Evolutionary conservation across 2,329 filamentous ascomycete species (phyloP).

Genomic region (Pochonia chlamydosporia): DNA sequence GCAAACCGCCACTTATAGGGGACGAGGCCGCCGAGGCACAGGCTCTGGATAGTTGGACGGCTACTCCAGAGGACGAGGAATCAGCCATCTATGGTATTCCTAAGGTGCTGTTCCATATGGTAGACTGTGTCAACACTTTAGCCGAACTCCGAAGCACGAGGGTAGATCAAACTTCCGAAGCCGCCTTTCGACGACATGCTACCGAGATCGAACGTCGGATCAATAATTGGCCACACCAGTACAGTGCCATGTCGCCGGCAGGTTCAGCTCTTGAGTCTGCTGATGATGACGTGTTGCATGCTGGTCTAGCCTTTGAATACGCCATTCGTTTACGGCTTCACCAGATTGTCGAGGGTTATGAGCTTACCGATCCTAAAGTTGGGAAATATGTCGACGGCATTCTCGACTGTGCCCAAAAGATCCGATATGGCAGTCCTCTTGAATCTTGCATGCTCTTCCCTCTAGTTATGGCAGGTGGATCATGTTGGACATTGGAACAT

Average conservation of each 20-base stretch:
- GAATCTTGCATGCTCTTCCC: constrained; percentile 35
- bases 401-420: constrained; percentile 28
- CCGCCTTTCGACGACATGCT: constrained; percentile 22
- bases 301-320: constrained; percentile 33
- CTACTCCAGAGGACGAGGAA: constrained; percentile 23
- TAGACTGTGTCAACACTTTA: constrained; percentile 26
- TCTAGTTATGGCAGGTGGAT: constrained; percentile 34
- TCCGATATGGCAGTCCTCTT: constrained; percentile 35
- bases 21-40: constrained; percentile 22
- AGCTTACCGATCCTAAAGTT: constrained; percentile 26
- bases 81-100: constrained; percentile 29
- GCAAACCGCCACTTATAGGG: constrained; percentile 26
- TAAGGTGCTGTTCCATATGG: constrained; percentile 27
- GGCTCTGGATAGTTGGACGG: constrained; percentile 19
- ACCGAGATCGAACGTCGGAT: constrained; percentile 27
- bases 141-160: constrained; percentile 26
- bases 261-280: constrained; percentile 14
- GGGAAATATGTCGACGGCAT: constrained; percentile 26
- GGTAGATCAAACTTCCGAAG: constrained; percentile 23
- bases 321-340: constrained; percentile 36
- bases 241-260: constrained; percentile 18
- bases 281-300: constrained; percentile 25
- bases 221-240: constrained; percentile 29
- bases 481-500: constrained; percentile 29
- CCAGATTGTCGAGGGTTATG: constrained; percentile 37